Evolutionary conservation across 495 filamentous ascomycete genomes (phyloP), one percentile per base, ranked within the genome.

Genomic region (Tuber umbilicatum): DNA sequence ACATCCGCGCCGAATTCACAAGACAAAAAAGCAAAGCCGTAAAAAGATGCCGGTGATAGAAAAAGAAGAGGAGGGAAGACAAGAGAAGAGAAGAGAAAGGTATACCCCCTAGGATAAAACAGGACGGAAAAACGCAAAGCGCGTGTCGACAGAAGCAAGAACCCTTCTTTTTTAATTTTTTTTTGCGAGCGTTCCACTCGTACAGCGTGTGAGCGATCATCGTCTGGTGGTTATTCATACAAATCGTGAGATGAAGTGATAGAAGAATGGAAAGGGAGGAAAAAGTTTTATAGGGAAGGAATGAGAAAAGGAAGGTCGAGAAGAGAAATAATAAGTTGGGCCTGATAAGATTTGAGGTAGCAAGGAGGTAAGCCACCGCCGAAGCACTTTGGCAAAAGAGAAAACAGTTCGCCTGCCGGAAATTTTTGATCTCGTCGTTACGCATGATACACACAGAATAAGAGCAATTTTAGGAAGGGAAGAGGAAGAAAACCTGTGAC

Each of bases 171-270:
- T 60, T 27, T 55, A n/a, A n/a, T 47, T 16, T n/a, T 55, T 55
- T 55, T 60, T 60, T 31, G 9, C n/a, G n/a, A 31, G n/a, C 2
- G n/a, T 31, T 31, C 27, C 23, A 16, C 50, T 16, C 50, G 23
- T 31, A 5, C n/a, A 50, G 45, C 43, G 43, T 6, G 45, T n/a
- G 45, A 50, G 23, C 21, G 21, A 50, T n/a, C 19, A 7, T 50
- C 4, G 45, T n/a, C 1, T 31, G 12, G 27, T 19, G 69, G 69
- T 43, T 37, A 74, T 50, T 74, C 75, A 35, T 71, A 77, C 55
- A 78, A 16, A 40, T 71, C 75, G 74, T 77, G 55, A 69, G 47
- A 31, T 27, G 55, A 39, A 42, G 50, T 10, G 50, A 60, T 14
- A 4, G 50, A 60, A 27, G 50, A n/a, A 60, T 60, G 50, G 5